Evolutionary conservation across 768 basidiomycete genomes (phyloP), one percentile per base, ranked within the genome.

Genomic region (Amanita polypyramis): DNA sequence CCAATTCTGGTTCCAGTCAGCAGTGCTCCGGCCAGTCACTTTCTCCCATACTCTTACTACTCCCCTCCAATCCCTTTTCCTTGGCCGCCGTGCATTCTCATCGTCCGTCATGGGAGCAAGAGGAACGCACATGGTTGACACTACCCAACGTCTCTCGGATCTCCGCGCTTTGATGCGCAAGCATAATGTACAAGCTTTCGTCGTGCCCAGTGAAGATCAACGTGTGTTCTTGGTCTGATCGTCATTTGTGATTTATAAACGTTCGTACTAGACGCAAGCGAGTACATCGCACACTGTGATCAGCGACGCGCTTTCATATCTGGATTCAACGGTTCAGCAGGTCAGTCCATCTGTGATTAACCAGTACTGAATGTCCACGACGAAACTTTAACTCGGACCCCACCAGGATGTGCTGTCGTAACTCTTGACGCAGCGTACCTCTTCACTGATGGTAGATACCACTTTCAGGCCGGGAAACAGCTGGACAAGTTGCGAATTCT

Each of bases 381-480:
- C 17, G 17, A 15, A 17, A 27, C 7, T n/a, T 32, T 8, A 32
- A 41, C 23, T 30, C 37, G 2, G 29, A 32, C 25, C 1, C 3
- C 35, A 9, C 27, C 15, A 52, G 56, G 59, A 47, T 58, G 57
- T 32, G 59, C 52, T 14, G 25, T 55, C 14, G 52, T 59, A 15
- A 54, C 56, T 19, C 58, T 45, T n/a, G 20, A 29, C 27, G n/a
- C 38, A 49, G 94, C 93, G 0, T 80, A 72, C 52, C 71, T 96
- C 42, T 98, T 95, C 67, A 98, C 95, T 2, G 95, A 99, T 68
- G 96, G 95, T 2, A 69, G 95, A 38, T 99, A 99, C 60, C 96
- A 87, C 59, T 67, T 97, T 27, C 95, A 99, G 65, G 96, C 96
- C 0, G 79, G 75, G 51, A 77, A 92, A 53, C 90, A 99, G 64